phyloP scores from a whole-genome alignment of 2,329 filamentous ascomycete species.

The Drechmeria coniospora region DNA sequence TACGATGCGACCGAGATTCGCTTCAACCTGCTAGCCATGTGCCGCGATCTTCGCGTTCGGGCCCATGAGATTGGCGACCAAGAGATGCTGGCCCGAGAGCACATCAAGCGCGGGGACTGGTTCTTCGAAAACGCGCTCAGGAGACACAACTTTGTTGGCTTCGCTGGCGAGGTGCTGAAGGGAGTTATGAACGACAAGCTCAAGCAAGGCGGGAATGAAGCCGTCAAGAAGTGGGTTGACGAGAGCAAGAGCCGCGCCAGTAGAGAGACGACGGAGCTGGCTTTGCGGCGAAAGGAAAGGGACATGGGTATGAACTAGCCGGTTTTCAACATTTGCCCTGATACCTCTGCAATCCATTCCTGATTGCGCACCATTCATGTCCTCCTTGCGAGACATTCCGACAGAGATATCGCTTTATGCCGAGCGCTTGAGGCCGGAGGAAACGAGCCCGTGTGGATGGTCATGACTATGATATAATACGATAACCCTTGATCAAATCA shows the following conservation, averaged over 20 bases:
- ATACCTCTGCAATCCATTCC: too few species aligned
- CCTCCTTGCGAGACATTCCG: too few species aligned
- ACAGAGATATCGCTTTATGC: too few species aligned
- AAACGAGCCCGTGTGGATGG: too few species aligned
- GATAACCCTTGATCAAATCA: too few species aligned
- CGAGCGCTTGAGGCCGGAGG: too few species aligned
- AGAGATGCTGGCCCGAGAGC: conserved; percentile 64
- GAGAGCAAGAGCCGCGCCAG: conserved; percentile 48
- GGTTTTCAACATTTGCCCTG: too few species aligned
- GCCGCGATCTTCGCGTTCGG: conserved; percentile 61
- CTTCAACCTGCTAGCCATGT: conserved; percentile 92
- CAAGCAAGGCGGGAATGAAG: conserved; percentile 43
- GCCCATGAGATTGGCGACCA: conserved; percentile 71
- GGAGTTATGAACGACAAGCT: conserved; percentile 67
- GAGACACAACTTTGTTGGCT: conserved; percentile 90
- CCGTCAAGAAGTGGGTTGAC: conserved; percentile 59
- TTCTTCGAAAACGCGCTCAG: conserved; percentile 87
- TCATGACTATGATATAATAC: too few species aligned
- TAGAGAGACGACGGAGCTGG: conserved; percentile 26
- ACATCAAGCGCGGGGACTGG: conserved; percentile 75
- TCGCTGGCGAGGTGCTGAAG: conserved; percentile 80
- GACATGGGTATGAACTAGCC: conserved; percentile 26
- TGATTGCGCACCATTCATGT: too few species aligned
- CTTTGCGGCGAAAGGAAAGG: conserved; percentile 15
- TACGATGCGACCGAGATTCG: conserved; percentile 82